Evolutionary conservation across 805 yeast genomes (phyloP).

Genomic region (Isabelozyma heimii): DNA sequence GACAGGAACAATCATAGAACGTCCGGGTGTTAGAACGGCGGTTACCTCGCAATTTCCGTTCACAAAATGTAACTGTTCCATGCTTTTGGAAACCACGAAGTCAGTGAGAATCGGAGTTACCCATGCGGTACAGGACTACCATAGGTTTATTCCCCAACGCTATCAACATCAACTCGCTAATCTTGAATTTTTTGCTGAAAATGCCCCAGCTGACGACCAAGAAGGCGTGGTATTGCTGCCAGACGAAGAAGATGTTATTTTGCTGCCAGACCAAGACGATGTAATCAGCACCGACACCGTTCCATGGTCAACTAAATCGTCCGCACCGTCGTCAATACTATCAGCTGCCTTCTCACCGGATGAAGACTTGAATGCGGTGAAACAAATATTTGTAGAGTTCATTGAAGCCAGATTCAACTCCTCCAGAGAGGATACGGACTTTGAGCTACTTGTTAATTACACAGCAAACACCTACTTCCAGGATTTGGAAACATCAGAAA

Average conservation of each 20-base stretch:
- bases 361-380: neutral
- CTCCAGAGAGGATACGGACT: slow-evolving; percentile 6
- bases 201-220: no score
- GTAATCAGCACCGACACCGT: no score
- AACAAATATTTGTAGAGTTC: neutral
- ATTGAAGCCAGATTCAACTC: neutral
- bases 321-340: neutral
- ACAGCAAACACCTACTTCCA: slow-evolving; percentile 15
- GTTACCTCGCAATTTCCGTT: neutral
- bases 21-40: neutral
- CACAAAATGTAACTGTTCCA: neutral
- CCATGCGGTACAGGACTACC: neutral
- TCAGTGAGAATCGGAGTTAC: neutral
- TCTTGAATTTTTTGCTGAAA: neutral
- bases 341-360: neutral
- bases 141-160: neutral
- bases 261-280: no score
- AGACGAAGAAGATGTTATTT: no score
- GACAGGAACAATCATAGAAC: neutral
- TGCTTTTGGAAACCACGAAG: neutral
- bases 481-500: slow-evolving; percentile 8
- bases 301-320: neutral
- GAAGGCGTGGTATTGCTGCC: no score
- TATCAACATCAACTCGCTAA: neutral
- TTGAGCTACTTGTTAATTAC: slow-evolving; percentile 10